Evolutionary conservation across 257 asterid genomes (phyloP).

Genomic region (Euphrasia confusa): DNA sequence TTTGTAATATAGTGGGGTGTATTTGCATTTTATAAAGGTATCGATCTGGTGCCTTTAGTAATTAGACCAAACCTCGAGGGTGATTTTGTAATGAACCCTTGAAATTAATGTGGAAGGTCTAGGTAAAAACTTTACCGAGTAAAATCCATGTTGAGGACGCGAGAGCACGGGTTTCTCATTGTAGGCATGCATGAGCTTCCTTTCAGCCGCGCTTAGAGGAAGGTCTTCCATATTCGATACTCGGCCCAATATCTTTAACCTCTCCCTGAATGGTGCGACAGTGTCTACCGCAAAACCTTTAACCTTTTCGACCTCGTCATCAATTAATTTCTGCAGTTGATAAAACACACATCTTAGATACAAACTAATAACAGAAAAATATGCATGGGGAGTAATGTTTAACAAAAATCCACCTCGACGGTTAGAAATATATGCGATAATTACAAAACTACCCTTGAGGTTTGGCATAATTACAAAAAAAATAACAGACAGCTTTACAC

Average conservation of each 20-base stretch:
- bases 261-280: slow-evolving; percentile 65
- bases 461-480: no score
- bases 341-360: not conserved
- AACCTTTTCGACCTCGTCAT: slow-evolving; percentile 82
- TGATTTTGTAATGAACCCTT: no score
- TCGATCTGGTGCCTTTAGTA: not conserved
- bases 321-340: slow-evolving; percentile 55
- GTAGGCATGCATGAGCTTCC: slow-evolving; percentile 92
- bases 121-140: slow-evolving; percentile 36
- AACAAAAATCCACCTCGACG: no score
- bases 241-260: slow-evolving; percentile 92
- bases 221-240: slow-evolving; percentile 82
- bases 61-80: not conserved
- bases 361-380: not conserved
- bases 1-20: not conserved
- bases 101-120: no score
- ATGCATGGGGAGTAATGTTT: not conserved
- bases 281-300: slow-evolving; percentile 75
- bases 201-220: slow-evolving; percentile 80
- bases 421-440: no score
- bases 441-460: not conserved
- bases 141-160: slow-evolving; percentile 93
- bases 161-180: slow-evolving; percentile 97
- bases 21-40: not conserved
- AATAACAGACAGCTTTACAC: no score